These are phyloP conservation scores for Dalbergia cochinchinensis DNA, from an alignment of 306 rosid species.

Conservation along the genomic window DNA sequence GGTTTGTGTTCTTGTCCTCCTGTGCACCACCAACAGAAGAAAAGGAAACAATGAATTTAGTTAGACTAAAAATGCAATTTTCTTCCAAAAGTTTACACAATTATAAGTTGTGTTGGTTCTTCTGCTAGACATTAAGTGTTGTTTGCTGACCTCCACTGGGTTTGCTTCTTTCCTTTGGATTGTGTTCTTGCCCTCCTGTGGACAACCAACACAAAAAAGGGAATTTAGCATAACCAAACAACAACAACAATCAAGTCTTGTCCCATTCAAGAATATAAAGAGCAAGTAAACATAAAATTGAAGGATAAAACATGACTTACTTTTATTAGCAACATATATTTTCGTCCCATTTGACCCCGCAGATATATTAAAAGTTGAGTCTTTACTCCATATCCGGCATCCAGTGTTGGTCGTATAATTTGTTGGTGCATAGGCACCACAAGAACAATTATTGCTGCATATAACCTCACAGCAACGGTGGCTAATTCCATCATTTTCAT, in stretches of 20 bases:
- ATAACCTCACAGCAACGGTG: constrained; percentile 33
- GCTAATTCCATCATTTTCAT: neutral
- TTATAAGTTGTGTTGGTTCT: neutral
- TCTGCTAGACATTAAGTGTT: neutral
- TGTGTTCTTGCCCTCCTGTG: neutral
- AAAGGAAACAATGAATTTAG: neutral
- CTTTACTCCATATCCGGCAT: too few species aligned
- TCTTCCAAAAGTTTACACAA: neutral
- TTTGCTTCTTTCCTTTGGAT: neutral
- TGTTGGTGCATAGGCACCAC: constrained; percentile 38
- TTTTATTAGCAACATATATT: constrained; percentile 13
- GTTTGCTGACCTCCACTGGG: neutral
- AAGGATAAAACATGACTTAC: neutral
- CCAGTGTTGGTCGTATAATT: neutral
- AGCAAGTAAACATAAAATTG: too few species aligned
- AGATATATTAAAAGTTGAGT: neutral
- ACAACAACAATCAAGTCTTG: too few species aligned
- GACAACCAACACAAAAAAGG: neutral
- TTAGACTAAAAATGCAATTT: neutral
- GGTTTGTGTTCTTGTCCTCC: neutral
- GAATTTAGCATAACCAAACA: neutral
- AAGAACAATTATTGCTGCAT: constrained; percentile 43
- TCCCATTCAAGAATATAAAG: too few species aligned
- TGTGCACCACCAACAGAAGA: neutral
- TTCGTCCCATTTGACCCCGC: neutral